Evolutionary conservation across 208 protist species (phyloP).

Genomic region (Angomonas deanei): DNA sequence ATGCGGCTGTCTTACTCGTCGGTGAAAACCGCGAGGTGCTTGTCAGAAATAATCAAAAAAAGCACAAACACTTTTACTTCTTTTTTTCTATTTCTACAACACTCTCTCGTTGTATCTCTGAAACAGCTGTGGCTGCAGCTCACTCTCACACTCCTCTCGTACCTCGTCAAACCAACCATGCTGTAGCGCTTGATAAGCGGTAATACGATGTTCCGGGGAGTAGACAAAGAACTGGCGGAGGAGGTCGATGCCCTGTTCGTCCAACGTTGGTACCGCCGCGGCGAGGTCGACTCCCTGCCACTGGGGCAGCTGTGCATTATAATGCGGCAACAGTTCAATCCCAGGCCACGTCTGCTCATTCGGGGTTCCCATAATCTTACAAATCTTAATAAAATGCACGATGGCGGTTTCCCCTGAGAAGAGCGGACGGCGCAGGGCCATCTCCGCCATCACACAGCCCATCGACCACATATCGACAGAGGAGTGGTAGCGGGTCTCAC

Average conservation of each 20-base stretch:
- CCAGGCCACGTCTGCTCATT: conserved; percentile 73
- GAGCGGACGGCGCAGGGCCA: conserved; percentile 76
- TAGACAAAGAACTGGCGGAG: conserved; percentile 60
- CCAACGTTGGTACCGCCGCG: conserved; percentile 44
- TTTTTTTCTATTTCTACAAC: not conserved
- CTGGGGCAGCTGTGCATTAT: conserved; percentile 60
- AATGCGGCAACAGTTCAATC: conserved; percentile 59
- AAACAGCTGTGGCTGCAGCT: conserved; percentile 17
- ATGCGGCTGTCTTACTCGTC: no score
- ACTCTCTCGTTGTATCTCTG: not conserved
- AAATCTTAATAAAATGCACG: conserved; percentile 90
- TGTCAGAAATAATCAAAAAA: no score
- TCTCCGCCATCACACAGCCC: conserved; percentile 94
- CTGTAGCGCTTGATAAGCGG: conserved; percentile 62
- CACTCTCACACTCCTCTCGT: conserved; percentile 29
- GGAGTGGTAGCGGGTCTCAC: conserved; percentile 76
- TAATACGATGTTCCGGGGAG: conserved; percentile 58
- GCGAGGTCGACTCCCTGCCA: conserved; percentile 37
- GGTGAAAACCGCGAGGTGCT: no score
- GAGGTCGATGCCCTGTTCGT: conserved; percentile 54
- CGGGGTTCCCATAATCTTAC: conserved; percentile 91
- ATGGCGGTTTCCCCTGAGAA: conserved; percentile 85
- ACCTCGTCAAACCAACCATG: conserved; percentile 85
- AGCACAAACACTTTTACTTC: not conserved
- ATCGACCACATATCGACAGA: conserved; percentile 93